A percentile compares a stretch with the other conserved stretches of the same genome.
Conservation (phyloP, 352 stramenopile genomes). For the Globisporangium uncinulatum region DNA sequence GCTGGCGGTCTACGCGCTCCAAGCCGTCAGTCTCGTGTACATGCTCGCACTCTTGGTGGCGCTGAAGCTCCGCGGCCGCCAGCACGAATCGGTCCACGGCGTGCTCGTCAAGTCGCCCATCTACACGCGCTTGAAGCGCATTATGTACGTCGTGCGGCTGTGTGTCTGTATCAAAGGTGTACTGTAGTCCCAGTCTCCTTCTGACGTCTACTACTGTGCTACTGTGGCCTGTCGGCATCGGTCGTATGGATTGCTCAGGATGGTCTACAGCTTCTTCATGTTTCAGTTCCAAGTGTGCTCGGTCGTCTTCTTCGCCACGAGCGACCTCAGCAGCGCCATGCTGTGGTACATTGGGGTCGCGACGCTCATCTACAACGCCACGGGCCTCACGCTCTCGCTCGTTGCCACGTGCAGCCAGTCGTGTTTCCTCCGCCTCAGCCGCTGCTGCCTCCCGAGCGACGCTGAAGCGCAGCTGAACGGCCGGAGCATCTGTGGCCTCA, state of each 20-base stretch:
- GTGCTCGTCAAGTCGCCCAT: constrained; percentile 47
- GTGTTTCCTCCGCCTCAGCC: constrained; percentile 34
- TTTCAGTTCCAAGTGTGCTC: constrained; percentile 45
- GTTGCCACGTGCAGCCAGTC: constrained; percentile 41
- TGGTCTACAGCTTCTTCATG: constrained; percentile 49
- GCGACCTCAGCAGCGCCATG: neutral
- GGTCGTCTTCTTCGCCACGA: constrained; percentile 31
- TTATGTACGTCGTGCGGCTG: constrained; percentile 21
- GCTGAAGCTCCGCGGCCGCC: constrained; percentile 37
- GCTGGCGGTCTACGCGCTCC: constrained; percentile 36
- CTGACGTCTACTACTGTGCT: neutral
- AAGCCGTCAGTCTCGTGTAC: constrained; percentile 38
- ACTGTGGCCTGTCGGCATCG: too few species aligned
- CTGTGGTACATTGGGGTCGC: constrained; percentile 35
- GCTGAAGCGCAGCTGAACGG: constrained; percentile 33
- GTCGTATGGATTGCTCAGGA: constrained; percentile 1
- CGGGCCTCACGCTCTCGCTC: constrained; percentile 27
- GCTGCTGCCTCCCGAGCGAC: constrained; percentile 42
- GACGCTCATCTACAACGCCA: constrained; percentile 32
- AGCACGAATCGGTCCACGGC: constrained; percentile 51
- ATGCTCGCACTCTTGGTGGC: constrained; percentile 33
- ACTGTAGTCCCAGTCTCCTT: neutral
- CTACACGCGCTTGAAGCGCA: constrained; percentile 47
- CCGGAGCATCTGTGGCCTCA: constrained; percentile 1
- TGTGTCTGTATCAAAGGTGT: neutral